phyloP scores from a whole-genome alignment of 768 basidiomycete species.

The Phylloporus sp. region DNA sequence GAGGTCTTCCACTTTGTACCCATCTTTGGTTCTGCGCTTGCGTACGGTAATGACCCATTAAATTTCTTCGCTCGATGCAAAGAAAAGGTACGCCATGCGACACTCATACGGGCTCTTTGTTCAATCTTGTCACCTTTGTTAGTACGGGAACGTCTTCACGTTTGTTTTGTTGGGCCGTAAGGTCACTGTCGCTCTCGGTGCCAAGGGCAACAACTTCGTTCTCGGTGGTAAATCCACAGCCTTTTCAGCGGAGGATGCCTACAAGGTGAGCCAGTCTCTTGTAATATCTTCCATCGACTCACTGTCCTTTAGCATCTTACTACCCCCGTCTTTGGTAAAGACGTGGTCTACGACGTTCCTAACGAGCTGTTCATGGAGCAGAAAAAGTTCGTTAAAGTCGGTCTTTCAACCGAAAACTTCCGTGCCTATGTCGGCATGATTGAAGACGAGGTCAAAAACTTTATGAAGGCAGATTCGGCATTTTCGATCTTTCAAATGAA shows the following conservation, averaged over 20 bases:
- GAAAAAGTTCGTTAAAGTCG: constrained; percentile 97
- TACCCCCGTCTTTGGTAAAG: constrained; percentile 94
- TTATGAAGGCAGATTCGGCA: constrained; percentile 58
- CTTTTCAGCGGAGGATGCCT: constrained; percentile 95
- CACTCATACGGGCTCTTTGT: neutral
- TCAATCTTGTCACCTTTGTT: neutral
- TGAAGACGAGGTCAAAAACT: constrained; percentile 69
- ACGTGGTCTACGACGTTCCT: constrained; percentile 95
- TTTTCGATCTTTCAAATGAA: constrained; percentile 63
- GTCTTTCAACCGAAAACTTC: constrained; percentile 89
- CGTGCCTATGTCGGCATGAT: constrained; percentile 80
- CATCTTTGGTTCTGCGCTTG: constrained; percentile 80
- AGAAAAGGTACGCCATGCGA: constrained; percentile 59
- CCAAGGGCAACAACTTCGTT: constrained; percentile 91
- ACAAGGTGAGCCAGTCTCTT: constrained; percentile 58
- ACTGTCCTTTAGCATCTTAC: constrained; percentile 65
- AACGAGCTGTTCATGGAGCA: constrained; percentile 98
- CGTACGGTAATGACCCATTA: constrained; percentile 91
- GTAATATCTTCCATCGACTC: neutral
- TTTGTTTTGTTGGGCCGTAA: constrained; percentile 87
- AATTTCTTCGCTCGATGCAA: constrained; percentile 78
- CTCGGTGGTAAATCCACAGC: constrained; percentile 91
- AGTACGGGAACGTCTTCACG: constrained; percentile 98
- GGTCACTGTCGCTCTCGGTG: constrained; percentile 86
- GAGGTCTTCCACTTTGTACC: constrained; percentile 93